These are phyloP conservation scores for Coemansia aciculifera DNA, from an alignment of 192 early-diverging fungal species.

Conservation along the genomic window DNA sequence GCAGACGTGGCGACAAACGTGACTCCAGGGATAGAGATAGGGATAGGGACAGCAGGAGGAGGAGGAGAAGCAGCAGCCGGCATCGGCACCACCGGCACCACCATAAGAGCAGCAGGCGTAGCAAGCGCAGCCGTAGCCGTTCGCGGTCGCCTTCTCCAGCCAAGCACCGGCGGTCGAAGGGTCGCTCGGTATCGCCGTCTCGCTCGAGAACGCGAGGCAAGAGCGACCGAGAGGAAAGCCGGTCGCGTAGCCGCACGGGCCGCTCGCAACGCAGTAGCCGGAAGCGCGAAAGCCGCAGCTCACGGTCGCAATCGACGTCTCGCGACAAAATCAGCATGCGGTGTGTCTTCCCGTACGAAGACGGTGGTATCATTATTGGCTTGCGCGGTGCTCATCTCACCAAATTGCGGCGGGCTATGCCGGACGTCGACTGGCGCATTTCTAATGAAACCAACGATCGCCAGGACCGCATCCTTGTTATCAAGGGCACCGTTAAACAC, in stretches of 20 bases:
- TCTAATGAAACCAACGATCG: conserved; percentile 54
- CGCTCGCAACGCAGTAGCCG: conserved; percentile 11
- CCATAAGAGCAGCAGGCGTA: conserved; percentile 31
- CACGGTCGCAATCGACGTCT: conserved; percentile 21
- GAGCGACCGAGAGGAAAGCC: conserved; percentile 17
- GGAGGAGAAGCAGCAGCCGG: conserved; percentile 16
- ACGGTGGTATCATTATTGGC: conserved; percentile 57
- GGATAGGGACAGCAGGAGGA: conserved; percentile 1
- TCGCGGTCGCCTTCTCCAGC: conserved; percentile 8
- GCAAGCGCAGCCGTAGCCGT: conserved; percentile 18
- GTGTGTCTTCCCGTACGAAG: conserved; percentile 55
- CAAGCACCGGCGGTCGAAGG: conserved; percentile 17
- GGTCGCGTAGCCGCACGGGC: conserved; percentile 21
- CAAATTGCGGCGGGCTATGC: conserved; percentile 43
- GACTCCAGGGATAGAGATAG: conserved; percentile 4
- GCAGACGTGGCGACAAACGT: conserved; percentile 25
- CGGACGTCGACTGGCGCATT: conserved; percentile 51
- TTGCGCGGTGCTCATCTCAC: conserved; percentile 50
- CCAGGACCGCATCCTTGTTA: conserved; percentile 51
- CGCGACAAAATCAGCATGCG: conserved; percentile 49
- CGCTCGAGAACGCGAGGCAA: conserved; percentile 23
- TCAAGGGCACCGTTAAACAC: conserved; percentile 38
- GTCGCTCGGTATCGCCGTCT: conserved; percentile 20
- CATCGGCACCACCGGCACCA: conserved; percentile 20
- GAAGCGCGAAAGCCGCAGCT: not conserved